Percentiles rank a stretch among this genome's conserved stretches.
Evolutionary conservation across 768 basidiomycete species (phyloP).

Genomic region (Boletus reticulatus): DNA sequence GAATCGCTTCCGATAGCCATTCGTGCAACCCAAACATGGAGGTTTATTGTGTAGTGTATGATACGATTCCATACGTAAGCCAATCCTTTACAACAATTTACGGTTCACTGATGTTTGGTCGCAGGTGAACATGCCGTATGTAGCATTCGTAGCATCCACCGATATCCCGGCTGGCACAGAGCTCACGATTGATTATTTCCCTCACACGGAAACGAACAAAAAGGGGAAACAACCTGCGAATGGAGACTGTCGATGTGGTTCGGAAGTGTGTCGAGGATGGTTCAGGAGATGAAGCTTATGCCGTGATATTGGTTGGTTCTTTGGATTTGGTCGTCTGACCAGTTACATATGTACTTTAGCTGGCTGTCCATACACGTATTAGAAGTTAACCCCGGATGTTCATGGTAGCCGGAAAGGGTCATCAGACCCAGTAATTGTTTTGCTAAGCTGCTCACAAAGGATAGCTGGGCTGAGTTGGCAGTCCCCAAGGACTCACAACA

Average conservation of each 20-base stretch:
- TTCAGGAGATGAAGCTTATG: constrained; percentile 13
- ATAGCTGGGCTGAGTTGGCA: no score
- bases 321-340: no score
- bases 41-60: constrained; percentile 60
- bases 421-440: no score
- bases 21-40: constrained; percentile 61
- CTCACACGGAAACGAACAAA: constrained; percentile 32
- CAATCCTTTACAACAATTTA: neutral
- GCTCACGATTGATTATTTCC: constrained; percentile 66
- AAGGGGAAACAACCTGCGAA: constrained; percentile 28
- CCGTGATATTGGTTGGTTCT: neutral
- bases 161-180: constrained; percentile 53
- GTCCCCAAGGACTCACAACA: neutral
- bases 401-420: no score
- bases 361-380: no score
- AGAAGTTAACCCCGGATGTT: no score
- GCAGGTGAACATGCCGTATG: constrained; percentile 59
- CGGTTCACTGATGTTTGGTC: neutral
- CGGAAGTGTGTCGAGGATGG: constrained; percentile 39
- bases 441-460: no score
- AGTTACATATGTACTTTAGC: no score
- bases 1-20: constrained; percentile 44
- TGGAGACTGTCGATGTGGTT: constrained; percentile 38
- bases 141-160: constrained; percentile 52
- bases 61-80: constrained; percentile 53